Conservation (phyloP, 495 filamentous ascomycete species). For the Podospora fimiseda region DNA sequence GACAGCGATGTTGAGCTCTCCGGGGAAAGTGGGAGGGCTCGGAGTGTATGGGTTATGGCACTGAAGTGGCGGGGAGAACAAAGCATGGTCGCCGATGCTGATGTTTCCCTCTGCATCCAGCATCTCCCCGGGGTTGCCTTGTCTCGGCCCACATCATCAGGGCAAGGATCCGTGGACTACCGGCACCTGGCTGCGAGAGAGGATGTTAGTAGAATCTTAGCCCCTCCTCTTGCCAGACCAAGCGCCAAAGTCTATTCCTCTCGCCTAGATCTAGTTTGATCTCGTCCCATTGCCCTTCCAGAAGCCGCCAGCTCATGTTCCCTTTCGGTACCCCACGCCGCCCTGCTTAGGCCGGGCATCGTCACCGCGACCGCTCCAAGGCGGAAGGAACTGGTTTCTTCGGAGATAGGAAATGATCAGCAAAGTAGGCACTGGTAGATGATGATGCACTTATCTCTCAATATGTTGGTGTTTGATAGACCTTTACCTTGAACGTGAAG, state of each 20-base stretch:
- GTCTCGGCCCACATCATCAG: background rate
- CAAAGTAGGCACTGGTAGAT: too few species aligned
- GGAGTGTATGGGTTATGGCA: background rate
- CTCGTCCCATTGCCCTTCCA: background rate
- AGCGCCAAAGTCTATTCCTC: background rate
- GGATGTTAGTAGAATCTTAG: background rate
- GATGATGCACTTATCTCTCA: too few species aligned
- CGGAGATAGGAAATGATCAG: background rate
- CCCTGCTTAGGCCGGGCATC: background rate
- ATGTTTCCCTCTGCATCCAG: background rate
- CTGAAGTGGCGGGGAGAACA: background rate
- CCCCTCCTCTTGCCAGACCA: background rate
- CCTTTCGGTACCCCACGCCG: background rate
- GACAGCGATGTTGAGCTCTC: background rate
- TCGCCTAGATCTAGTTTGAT: background rate
- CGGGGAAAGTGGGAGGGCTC: too few species aligned
- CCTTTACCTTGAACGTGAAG: too few species aligned
- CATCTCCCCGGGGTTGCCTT: background rate
- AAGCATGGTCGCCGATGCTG: background rate
- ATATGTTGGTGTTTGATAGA: too few species aligned
- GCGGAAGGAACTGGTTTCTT: background rate
- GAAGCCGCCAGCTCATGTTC: background rate
- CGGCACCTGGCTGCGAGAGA: background rate
- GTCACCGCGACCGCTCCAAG: background rate
- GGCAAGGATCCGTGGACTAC: background rate